These are phyloP conservation scores for Sclerotinia spermophila DNA, from an alignment of 2,329 filamentous ascomycete genomes.

Conservation along the genomic window DNA sequence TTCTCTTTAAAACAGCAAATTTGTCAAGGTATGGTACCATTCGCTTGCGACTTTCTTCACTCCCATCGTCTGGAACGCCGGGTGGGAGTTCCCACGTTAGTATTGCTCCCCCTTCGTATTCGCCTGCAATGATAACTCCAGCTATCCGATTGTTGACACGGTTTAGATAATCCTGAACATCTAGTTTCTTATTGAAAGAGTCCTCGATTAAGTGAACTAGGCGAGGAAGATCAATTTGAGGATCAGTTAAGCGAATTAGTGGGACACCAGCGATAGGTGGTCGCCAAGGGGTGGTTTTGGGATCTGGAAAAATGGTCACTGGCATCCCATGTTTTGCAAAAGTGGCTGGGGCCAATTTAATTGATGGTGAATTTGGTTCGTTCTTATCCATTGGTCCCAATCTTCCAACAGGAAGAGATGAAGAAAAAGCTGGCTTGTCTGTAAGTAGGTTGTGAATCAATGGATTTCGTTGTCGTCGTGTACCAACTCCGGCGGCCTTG, in stretches of 20 bases:
- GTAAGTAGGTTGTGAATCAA: conserved; percentile 94
- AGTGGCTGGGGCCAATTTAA: conserved; percentile 57
- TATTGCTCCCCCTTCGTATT: conserved; percentile 94
- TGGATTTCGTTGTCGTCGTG: conserved; percentile 65
- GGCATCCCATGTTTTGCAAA: conserved; percentile 91
- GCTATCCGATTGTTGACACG: conserved; percentile 80
- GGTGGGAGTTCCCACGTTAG: conserved; percentile 87
- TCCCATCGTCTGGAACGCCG: conserved; percentile 51
- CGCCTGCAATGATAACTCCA: conserved; percentile 88
- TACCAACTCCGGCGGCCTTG: conserved; percentile 43
- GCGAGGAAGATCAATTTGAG: conserved; percentile 75
- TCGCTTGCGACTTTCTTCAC: conserved; percentile 51
- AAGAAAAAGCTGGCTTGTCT: conserved; percentile 88
- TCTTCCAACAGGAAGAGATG: conserved; percentile 75
- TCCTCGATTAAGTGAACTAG: conserved; percentile 88
- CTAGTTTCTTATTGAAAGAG: conserved; percentile 81
- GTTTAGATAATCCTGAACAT: conserved; percentile 75
- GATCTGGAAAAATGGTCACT: conserved; percentile 75
- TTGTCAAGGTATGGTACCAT: conserved; percentile 95
- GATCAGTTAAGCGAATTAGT: conserved; percentile 70
- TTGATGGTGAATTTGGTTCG: conserved; percentile 35
- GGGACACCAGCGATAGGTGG: conserved; percentile 57
- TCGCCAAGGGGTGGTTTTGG: conserved; percentile 62
- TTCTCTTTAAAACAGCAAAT: conserved; percentile 85
- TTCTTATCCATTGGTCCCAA: conserved; percentile 39